phyloP scores from a whole-genome alignment of 495 filamentous ascomycete species.

The Lasiosphaeria ovina region DNA sequence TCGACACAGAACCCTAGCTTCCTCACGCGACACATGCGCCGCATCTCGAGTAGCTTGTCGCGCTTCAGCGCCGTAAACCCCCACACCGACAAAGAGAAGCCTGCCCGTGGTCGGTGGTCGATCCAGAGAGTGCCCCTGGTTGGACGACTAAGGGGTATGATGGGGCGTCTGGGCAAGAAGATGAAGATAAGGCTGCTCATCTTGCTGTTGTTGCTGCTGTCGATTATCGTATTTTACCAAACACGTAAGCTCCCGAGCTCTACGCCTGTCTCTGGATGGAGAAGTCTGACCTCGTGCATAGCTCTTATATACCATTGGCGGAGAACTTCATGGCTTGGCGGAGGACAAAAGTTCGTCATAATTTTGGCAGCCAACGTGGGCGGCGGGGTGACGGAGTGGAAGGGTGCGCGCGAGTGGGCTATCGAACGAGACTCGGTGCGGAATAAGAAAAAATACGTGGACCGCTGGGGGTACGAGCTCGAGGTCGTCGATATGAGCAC shows the following conservation, averaged over 20 bases:
- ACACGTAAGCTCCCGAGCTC: constrained; percentile 54
- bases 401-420: constrained; percentile 95
- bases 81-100: constrained; percentile 69
- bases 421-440: constrained; percentile 93
- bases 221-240: constrained; percentile 63
- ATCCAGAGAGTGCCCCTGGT: constrained; percentile 35
- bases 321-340: constrained; percentile 58
- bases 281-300: constrained; percentile 21
- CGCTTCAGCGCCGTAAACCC: constrained; percentile 53
- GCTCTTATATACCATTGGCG: constrained; percentile 50
- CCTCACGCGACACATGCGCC: constrained; percentile 74
- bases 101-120: constrained; percentile 41
- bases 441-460: constrained; percentile 88
- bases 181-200: constrained; percentile 60
- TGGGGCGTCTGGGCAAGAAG: constrained; percentile 45
- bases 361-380: constrained; percentile 92
- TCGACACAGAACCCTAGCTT: constrained; percentile 75
- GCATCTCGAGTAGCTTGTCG: constrained; percentile 69
- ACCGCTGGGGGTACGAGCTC: constrained; percentile 90
- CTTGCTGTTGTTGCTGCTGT: constrained; percentile 56
- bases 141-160: constrained; percentile 35
- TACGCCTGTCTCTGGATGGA: neutral
- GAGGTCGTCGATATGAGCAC: constrained; percentile 98
- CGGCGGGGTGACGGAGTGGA: constrained; percentile 98
- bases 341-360: constrained; percentile 88